Percentiles rank a stretch among this genome's conserved stretches.
Evolutionary conservation across 2,329 filamentous ascomycete genomes (phyloP).

Genomic region (Teratosphaeria destructans): DNA sequence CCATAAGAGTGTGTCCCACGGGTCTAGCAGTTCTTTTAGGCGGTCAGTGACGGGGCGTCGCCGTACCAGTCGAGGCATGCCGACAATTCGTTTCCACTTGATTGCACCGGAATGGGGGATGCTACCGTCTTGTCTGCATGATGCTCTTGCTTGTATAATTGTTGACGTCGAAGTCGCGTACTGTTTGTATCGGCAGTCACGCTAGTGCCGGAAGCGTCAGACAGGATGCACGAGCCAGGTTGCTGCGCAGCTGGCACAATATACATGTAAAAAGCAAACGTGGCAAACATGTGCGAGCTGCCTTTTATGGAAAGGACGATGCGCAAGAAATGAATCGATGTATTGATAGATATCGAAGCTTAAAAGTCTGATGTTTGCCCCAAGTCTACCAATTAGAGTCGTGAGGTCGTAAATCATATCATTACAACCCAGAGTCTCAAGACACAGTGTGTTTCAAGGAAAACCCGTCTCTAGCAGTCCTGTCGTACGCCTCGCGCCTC

Average conservation of each 20-base stretch:
- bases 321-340: background rate
- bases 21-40: conserved; percentile 69
- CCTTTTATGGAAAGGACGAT: background rate
- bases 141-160: background rate
- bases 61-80: conserved; percentile 72
- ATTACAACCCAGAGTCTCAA: background rate
- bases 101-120: background rate
- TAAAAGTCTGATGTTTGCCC: background rate
- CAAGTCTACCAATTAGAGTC: background rate
- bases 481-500: background rate
- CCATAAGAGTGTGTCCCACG: conserved; percentile 82
- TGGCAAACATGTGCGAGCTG: background rate
- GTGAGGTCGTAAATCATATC: background rate
- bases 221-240: background rate
- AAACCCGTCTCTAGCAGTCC: background rate
- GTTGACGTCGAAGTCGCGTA: background rate
- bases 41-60: conserved; percentile 70
- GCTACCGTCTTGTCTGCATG: background rate
- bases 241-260: background rate
- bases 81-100: background rate
- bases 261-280: background rate
- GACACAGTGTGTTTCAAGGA: background rate
- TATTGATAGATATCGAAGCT: background rate
- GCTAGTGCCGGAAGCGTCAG: background rate
- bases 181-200: background rate